Evolutionary conservation across 805 yeast genomes (phyloP).

Genomic region (Schizosaccharomyces osmophilus): DNA sequence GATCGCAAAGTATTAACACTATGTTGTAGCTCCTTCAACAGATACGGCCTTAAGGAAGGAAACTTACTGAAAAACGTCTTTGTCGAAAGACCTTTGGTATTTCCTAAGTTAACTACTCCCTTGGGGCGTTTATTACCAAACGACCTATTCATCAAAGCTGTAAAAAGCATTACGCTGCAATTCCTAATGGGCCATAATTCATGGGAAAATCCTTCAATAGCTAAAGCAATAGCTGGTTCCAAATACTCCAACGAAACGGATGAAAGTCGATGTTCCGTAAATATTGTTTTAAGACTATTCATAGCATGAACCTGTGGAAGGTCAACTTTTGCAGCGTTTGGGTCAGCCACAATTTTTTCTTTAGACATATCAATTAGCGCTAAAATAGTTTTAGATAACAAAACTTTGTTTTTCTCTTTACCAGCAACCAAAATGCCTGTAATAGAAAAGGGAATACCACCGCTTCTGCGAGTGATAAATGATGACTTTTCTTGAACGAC

Average conservation of each 20-base stretch:
- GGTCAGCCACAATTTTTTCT: constrained; percentile 17
- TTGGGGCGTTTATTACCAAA: constrained; percentile 35
- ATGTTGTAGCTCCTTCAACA: not conserved
- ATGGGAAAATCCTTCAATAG: constrained; percentile 40
- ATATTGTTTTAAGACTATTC: constrained; percentile 54
- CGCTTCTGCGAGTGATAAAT: constrained; percentile 67
- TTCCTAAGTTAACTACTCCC: constrained; percentile 5
- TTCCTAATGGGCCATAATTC: constrained; percentile 68
- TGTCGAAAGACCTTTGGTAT: constrained; percentile 9
- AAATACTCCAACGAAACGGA: constrained; percentile 26
- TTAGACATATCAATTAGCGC: constrained; percentile 31
- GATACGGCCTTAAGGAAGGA: not conserved
- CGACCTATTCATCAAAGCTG: constrained; percentile 54
- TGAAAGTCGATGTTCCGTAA: constrained; percentile 46
- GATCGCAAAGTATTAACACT: not conserved
- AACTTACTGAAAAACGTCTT: not conserved
- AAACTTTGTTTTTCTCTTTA: constrained; percentile 11
- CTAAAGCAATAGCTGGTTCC: constrained; percentile 32
- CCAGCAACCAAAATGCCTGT: constrained; percentile 47
- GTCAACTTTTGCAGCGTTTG: constrained; percentile 33
- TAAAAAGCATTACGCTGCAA: constrained; percentile 80
- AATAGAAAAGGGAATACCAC: constrained; percentile 65
- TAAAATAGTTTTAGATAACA: constrained; percentile 27
- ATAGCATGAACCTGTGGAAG: constrained; percentile 86
- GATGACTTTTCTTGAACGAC: constrained; percentile 34